These are phyloP conservation scores for Flagelloscypha sp. DNA, from an alignment of 768 basidiomycete species.

Conservation along the genomic window DNA sequence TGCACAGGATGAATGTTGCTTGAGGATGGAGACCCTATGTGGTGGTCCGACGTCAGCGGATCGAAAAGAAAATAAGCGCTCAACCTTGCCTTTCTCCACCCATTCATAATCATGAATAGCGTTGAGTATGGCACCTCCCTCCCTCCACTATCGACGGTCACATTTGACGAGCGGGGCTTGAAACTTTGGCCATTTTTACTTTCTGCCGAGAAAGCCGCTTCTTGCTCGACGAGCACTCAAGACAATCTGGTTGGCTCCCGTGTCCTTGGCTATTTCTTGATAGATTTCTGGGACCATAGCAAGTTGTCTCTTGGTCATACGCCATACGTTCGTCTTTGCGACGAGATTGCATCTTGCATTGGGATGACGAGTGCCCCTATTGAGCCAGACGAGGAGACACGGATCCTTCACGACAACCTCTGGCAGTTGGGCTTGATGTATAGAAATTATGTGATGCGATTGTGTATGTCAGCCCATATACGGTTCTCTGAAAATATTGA, in stretches of 20 bases:
- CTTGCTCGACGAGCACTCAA: not conserved
- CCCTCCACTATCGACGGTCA: slow-evolving; percentile 5
- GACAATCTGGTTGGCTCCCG: slow-evolving; percentile 9
- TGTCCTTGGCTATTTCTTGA: slow-evolving; percentile 10
- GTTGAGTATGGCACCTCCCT: no score
- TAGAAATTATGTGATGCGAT: slow-evolving; percentile 9
- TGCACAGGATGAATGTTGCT: no score
- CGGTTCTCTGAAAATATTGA: no score
- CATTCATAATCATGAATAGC: no score
- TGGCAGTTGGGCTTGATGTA: slow-evolving; percentile 4
- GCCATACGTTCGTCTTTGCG: slow-evolving; percentile 6
- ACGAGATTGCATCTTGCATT: slow-evolving; percentile 4
- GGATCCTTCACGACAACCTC: slow-evolving; percentile 5
- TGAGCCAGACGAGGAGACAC: slow-evolving; percentile 2
- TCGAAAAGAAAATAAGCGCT: no score
- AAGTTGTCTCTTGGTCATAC: slow-evolving; percentile 6
- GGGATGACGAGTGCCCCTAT: no score
- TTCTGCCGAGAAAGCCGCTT: slow-evolving; percentile 7
- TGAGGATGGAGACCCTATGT: no score
- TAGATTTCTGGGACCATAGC: slow-evolving; percentile 8
- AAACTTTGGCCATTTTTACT: slow-evolving; percentile 9
- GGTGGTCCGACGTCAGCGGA: no score
- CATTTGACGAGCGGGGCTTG: slow-evolving; percentile 5
- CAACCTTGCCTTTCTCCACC: no score
- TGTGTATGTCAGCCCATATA: no score